These are phyloP conservation scores for Seiridium unicorne DNA, from an alignment of 2,329 filamentous ascomycete species.

Conservation along the genomic window DNA sequence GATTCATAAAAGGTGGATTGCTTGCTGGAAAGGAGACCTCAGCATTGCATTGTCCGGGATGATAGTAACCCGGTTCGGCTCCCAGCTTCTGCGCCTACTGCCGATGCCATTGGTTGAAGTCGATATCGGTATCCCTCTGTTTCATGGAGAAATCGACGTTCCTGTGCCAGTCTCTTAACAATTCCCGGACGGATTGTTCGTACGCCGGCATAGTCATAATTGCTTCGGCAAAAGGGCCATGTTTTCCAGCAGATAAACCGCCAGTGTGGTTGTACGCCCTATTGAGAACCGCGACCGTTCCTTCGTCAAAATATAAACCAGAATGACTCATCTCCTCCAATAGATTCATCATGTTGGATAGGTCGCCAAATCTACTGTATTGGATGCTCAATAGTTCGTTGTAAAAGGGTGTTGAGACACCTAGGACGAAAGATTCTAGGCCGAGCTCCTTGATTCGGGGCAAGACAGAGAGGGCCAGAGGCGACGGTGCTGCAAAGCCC, in stretches of 20 bases:
- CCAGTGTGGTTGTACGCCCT: conserved; percentile 26
- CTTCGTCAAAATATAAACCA: conserved; percentile 55
- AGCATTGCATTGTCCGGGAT: no score
- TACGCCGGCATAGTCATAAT: conserved; percentile 37
- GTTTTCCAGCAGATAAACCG: conserved; percentile 10
- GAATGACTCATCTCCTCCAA: conserved; percentile 65
- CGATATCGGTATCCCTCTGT: conserved; percentile 20
- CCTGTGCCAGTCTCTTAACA: conserved; percentile 28
- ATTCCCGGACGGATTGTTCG: conserved; percentile 24
- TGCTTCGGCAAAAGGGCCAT: conserved; percentile 26
- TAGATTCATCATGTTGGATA: conserved; percentile 50
- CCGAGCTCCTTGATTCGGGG: conserved; percentile 68
- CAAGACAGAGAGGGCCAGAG: conserved; percentile 58
- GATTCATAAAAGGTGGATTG: background rate
- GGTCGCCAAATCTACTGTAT: conserved; percentile 61
- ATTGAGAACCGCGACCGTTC: conserved; percentile 39
- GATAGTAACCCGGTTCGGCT: no score
- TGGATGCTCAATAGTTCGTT: conserved; percentile 62
- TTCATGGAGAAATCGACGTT: conserved; percentile 23
- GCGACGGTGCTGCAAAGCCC: conserved; percentile 57
- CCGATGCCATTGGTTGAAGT: background rate
- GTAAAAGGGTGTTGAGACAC: conserved; percentile 68
- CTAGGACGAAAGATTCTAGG: conserved; percentile 68
- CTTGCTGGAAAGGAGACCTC: background rate
- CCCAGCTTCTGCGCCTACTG: background rate